Evolutionary conservation across 768 basidiomycete species (phyloP).

Genomic region (Terana coerulea): DNA sequence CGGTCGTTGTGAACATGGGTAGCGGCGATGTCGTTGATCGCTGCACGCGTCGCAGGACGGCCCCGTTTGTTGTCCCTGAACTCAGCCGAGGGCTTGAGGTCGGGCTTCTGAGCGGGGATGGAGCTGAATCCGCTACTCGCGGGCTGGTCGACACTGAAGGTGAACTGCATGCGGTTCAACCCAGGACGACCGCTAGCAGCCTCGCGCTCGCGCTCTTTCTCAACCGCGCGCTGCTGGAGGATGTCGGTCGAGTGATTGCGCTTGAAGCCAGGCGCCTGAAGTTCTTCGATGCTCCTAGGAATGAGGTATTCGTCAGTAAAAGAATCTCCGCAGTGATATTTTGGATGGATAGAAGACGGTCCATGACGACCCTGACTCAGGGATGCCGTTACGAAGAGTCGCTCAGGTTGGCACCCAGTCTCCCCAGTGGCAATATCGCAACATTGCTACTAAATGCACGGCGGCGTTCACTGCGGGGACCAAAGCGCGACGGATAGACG

Average conservation of each 20-base stretch:
- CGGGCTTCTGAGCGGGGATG: conserved; percentile 56
- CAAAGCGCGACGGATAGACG: too few relatives aligned
- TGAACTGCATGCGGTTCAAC: conserved; percentile 89
- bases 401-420: too few relatives aligned
- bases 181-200: conserved; percentile 58
- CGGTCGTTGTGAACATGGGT: conserved; percentile 18
- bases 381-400: too few relatives aligned
- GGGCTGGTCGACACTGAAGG: conserved; percentile 79
- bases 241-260: conserved; percentile 78
- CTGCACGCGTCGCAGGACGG: conserved; percentile 36
- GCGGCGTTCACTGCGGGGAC: too few relatives aligned
- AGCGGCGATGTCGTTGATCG: conserved; percentile 27
- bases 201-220: conserved; percentile 78
- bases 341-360: too few relatives aligned
- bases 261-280: conserved; percentile 79
- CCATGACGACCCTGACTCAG: too few relatives aligned
- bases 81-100: conserved; percentile 61
- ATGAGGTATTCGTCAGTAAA: too few relatives aligned
- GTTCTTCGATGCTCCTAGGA: conserved; percentile 75
- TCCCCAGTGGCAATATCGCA: too few relatives aligned
- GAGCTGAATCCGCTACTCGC: conserved; percentile 39
- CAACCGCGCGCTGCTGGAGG: conserved; percentile 74
- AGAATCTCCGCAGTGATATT: too few relatives aligned
- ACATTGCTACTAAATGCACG: too few relatives aligned
- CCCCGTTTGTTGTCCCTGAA: conserved; percentile 51